Evolutionary conservation across 805 yeast genomes (phyloP), one percentile per base, ranked within the genome.

Genomic region (Wickerhamomyces queroliae): DNA sequence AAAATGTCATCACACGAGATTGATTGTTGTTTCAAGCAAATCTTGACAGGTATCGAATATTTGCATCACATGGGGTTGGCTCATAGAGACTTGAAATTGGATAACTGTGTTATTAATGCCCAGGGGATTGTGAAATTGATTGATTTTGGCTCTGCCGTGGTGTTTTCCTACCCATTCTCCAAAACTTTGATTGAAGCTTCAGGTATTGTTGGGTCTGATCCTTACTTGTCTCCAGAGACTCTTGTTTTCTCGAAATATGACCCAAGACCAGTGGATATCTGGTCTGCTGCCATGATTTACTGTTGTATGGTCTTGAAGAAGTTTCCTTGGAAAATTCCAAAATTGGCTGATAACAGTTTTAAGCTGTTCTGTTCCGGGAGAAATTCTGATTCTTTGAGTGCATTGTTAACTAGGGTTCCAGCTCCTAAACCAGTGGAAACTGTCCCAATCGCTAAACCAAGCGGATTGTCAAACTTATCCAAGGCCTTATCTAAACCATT

Each of bases 251-350:
- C 78, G 49, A 81, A 82, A 45, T 89, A 89, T 55, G 95, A 86
- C 58, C 96, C 96, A 13, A 73, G 95, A 47, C 95, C 96, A 1
- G 95, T 89, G 7, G 97, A 89, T 64, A 77, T 89, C 34, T 89
- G 97, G 97, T 85, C 95, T 7, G 79, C 80, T 25, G 96, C 95
- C 8, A 87, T 89, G 43, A 85, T 89, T 36, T 85, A 84, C 62
- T 86, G 95, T 49, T 89, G 96, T 66, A 88, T 89, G 96, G 76
- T 86, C 43, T 69, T 89, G 59, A 83, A 87, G 56, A 84, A 88
- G 64, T 89, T 89, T 64, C 96, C 96, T 8, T 89, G 96, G 96
- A 88, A 87, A 57, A 86, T 87, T 7, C 96, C 97, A 8, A 83
- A 86, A 54, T 61, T 79, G 37, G 69, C 82, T 37, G 96, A 89